A percentile compares a stretch with the other conserved stretches of the same genome.
phyloP scores from a whole-genome alignment of 345 rosid species.

The Microthlaspi erraticum region DNA sequence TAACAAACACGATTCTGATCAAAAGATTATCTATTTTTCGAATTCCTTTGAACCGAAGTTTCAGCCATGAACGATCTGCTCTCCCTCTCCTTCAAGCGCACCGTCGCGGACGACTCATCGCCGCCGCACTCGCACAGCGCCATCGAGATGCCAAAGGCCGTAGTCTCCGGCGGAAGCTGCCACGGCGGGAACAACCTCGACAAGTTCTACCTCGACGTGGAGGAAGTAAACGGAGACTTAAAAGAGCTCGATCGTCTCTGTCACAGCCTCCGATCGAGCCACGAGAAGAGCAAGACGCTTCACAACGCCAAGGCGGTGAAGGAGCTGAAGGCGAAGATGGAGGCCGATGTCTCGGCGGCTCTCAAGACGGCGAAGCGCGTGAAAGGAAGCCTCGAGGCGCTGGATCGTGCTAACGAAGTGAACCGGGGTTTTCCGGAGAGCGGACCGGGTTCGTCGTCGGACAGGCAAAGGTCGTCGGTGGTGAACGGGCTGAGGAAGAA shows the following conservation, averaged over 20 bases:
- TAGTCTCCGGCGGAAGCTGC: slow-evolving; percentile 49
- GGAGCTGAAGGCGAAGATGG: slow-evolving; percentile 75
- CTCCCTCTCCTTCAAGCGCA: slow-evolving; percentile 67
- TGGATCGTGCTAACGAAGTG: slow-evolving; percentile 78
- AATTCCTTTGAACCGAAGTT: background rate
- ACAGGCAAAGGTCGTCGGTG: slow-evolving; percentile 78
- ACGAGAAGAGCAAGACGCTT: slow-evolving; percentile 85
- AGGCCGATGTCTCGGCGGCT: slow-evolving; percentile 71
- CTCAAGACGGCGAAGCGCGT: slow-evolving; percentile 77
- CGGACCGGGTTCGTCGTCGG: slow-evolving; percentile 88
- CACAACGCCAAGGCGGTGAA: slow-evolving; percentile 78
- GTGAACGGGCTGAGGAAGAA: slow-evolving; percentile 93
- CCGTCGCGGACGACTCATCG: slow-evolving; percentile 44
- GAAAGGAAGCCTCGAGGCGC: slow-evolving; percentile 76
- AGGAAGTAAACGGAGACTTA: slow-evolving; percentile 68
- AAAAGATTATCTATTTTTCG: background rate
- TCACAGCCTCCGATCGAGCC: slow-evolving; percentile 63
- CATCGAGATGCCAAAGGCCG: slow-evolving; percentile 46
- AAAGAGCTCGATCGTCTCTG: slow-evolving; percentile 72
- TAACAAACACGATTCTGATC: slow-evolving; percentile 4
- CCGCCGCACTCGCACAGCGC: slow-evolving; percentile 50
- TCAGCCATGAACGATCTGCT: slow-evolving; percentile 74
- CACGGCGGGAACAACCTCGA: slow-evolving; percentile 58
- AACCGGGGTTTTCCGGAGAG: slow-evolving; percentile 75
- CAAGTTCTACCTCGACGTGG: slow-evolving; percentile 80